Evolutionary conservation across 306 rosid species (phyloP).

Genomic region (Delonix regia): DNA sequence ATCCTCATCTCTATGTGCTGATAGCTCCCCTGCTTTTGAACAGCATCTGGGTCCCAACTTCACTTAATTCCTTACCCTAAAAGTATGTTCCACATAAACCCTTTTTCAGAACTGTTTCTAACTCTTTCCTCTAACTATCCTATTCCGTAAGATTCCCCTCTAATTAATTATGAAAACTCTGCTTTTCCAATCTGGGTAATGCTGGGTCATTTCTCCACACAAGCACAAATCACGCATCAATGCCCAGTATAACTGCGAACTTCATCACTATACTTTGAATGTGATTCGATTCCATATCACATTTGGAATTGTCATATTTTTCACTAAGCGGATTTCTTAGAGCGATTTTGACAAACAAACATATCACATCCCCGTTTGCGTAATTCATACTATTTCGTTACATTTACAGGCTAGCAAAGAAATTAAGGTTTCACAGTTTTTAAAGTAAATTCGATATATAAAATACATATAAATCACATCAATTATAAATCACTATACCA

Average conservation of each 20-base stretch:
- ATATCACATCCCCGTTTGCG: conserved; percentile 24
- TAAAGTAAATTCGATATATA: neutral
- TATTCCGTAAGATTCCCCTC: neutral
- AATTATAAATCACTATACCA: neutral
- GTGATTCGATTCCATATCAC: neutral
- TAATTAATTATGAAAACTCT: neutral
- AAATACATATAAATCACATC: too few relatives aligned
- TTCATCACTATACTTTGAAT: neutral
- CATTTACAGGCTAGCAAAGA: neutral
- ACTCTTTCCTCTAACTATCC: neutral
- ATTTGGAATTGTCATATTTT: neutral
- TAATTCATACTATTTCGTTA: neutral
- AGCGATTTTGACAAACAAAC: conserved; percentile 18
- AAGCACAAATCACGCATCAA: neutral
- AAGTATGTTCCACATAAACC: conserved; percentile 2
- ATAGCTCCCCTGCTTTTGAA: conserved; percentile 25
- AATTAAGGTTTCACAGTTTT: neutral
- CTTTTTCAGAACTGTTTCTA: neutral
- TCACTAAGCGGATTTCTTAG: neutral
- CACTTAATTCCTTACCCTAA: conserved; percentile 30
- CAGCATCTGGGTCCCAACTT: conserved; percentile 41
- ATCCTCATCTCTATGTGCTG: conserved; percentile 23
- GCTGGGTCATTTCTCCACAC: neutral
- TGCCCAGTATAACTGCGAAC: too few relatives aligned
- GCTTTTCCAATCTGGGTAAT: neutral